Evolutionary conservation across 768 basidiomycete species (phyloP), one percentile per base, ranked within the genome.

Genomic region (Hortiboletus campestris): DNA sequence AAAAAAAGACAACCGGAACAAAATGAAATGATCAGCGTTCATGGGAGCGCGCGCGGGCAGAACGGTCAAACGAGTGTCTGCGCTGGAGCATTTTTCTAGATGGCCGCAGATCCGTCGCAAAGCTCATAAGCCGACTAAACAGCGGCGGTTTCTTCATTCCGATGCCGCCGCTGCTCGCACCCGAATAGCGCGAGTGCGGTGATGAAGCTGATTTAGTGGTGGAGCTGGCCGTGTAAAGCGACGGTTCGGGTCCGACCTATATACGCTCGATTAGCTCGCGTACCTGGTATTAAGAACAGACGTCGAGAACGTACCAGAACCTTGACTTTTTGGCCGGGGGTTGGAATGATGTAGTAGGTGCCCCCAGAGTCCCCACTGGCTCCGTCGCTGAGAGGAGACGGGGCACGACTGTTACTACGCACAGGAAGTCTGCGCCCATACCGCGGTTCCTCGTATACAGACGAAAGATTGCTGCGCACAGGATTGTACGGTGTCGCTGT

Each of bases 311-410:
- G 78, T 72, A 89, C 88, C 63, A 89, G 78, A 58, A 88, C 79
- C 67, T 85, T 86, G 53, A 88, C 80, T 63, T 89, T 90, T 66
- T 88, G 86, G n/a, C 85, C 84, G 12, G 81, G 80, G 12, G 80
- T 77, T 4, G 86, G 86, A 39, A 88, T 77, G 59, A 89, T 81
- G 66, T 88, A 89, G 74, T 89, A 90, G 4, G 88, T 89, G 66
- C 85, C 82, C 20, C 81, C 85, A 6, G 86, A 86, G 36, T 80
- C 80, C 14, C 77, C 70, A 63, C 82, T 86, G 32, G 67, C 75
- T 1, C 44, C 64, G 32, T 78, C 75, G 43, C 75, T 74, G 8
- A 68, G 54, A 16, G 68, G 70, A 0, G 79, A 66, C 42, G 76
- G 78, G 17, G 75, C 75, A 19, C 72, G 72, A 14, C 69, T 47